Conservation (phyloP, 164 flowering plant species). For the Taxillus chinensis region DNA sequence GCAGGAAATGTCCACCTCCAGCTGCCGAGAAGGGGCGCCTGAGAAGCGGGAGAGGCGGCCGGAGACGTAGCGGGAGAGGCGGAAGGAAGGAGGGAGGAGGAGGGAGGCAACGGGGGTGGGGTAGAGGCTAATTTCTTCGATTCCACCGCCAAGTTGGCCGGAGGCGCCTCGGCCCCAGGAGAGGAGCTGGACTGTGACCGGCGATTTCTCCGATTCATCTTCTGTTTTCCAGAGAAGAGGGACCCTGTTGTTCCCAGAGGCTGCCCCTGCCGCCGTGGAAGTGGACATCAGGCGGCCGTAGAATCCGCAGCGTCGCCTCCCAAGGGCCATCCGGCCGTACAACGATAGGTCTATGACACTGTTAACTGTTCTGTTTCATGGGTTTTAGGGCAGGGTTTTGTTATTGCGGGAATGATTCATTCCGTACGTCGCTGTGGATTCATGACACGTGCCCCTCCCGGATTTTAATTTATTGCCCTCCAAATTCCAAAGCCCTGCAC, state of each 20-base stretch:
- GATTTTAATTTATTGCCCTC: too few species aligned
- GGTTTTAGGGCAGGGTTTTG: too few species aligned
- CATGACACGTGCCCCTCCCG: too few species aligned
- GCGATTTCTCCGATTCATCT: neutral
- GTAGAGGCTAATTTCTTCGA: constrained; percentile 56
- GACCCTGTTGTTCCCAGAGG: neutral
- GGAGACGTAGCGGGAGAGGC: constrained; percentile 31
- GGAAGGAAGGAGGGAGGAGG: constrained; percentile 30
- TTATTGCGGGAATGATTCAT: too few species aligned
- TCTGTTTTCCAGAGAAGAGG: constrained; percentile 25
- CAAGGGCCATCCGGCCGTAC: too few species aligned
- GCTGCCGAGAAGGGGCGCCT: neutral
- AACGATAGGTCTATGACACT: too few species aligned
- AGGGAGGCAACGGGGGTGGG: constrained; percentile 60
- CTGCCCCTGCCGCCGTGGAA: too few species aligned
- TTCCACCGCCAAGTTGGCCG: constrained; percentile 86
- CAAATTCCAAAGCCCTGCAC: too few species aligned
- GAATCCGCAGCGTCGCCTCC: too few species aligned
- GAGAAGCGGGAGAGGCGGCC: constrained; percentile 27
- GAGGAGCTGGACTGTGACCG: constrained; percentile 40
- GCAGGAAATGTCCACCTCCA: constrained; percentile 64
- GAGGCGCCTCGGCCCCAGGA: constrained; percentile 93
- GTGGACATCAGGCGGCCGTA: too few species aligned
- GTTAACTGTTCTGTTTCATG: too few species aligned
- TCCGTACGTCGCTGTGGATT: too few species aligned